These are phyloP conservation scores for Isabelozyma rhagii DNA, from an alignment of 805 yeast genomes.

Conservation along the genomic window DNA sequence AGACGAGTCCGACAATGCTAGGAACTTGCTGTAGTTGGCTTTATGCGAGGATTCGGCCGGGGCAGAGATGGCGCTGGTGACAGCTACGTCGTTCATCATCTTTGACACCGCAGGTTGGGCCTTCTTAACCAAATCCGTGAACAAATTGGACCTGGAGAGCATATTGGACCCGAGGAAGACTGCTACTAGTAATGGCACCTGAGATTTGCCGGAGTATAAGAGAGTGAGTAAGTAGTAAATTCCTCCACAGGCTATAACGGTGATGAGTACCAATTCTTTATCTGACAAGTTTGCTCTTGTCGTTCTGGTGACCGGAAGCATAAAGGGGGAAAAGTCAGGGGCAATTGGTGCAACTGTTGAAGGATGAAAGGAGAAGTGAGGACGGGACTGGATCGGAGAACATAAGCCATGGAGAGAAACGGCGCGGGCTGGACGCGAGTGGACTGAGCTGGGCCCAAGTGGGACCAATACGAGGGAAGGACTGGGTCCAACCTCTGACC, in stretches of 20 bases:
- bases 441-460: not conserved
- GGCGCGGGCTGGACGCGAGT: too few species aligned
- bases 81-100: not conserved
- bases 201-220: constrained; percentile 14
- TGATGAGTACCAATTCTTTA: constrained; percentile 13
- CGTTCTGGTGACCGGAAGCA: not conserved
- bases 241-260: constrained; percentile 12
- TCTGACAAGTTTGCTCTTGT: constrained; percentile 8
- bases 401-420: too few species aligned
- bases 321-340: not conserved
- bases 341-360: not conserved
- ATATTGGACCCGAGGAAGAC: constrained; percentile 32
- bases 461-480: not conserved
- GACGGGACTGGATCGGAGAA: too few species aligned
- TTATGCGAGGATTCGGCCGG: not conserved
- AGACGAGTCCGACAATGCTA: constrained; percentile 15
- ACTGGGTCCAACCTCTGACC: too few species aligned
- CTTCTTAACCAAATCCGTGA: not conserved
- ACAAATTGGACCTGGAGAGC: constrained; percentile 15
- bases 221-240: constrained; percentile 16
- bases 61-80: not conserved
- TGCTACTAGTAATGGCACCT: constrained; percentile 22
- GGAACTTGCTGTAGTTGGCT: constrained; percentile 6
- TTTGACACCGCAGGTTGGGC: not conserved
- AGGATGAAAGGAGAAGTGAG: too few species aligned